phyloP scores from a whole-genome alignment of 192 early-diverging fungal species.

The Entophlyctis helioformis region DNA sequence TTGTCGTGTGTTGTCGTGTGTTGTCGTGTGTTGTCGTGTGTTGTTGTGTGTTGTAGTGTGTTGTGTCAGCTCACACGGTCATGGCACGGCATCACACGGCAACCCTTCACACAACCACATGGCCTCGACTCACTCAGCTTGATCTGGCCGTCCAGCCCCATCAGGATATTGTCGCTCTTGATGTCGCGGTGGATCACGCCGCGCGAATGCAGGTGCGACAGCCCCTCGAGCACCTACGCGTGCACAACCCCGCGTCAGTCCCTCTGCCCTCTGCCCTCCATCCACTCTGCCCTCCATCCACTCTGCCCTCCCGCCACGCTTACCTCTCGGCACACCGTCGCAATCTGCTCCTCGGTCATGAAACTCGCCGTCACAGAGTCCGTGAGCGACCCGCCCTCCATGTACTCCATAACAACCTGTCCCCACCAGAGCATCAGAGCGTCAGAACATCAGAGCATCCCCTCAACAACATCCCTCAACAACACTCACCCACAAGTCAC shows the following conservation, averaged over 20 bases:
- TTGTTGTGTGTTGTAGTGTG: no score
- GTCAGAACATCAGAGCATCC: not conserved
- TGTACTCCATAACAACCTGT: conserved; percentile 74
- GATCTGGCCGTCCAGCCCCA: conserved; percentile 61
- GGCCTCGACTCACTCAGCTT: conserved; percentile 41
- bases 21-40: no score
- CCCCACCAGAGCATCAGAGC: conserved; percentile 28
- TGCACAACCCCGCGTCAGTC: no score
- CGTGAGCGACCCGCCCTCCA: conserved; percentile 81
- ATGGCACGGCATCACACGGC: not conserved
- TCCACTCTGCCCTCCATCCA: not conserved
- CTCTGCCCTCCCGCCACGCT: not conserved
- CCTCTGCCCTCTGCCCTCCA: not conserved
- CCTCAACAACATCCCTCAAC: not conserved
- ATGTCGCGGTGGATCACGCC: conserved; percentile 65
- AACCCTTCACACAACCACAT: not conserved
- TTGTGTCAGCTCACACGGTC: not conserved
- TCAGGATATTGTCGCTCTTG: conserved; percentile 53
- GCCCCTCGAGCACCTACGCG: conserved; percentile 39
- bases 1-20: no score
- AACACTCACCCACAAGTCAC: conserved; percentile 60
- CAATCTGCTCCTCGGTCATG: conserved; percentile 90
- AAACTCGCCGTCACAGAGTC: conserved; percentile 65
- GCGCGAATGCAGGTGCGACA: conserved; percentile 48
- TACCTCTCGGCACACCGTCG: conserved; percentile 76